Conservation (phyloP, 2,329 filamentous ascomycete species). For the Verticillium tricorpus region DNA sequence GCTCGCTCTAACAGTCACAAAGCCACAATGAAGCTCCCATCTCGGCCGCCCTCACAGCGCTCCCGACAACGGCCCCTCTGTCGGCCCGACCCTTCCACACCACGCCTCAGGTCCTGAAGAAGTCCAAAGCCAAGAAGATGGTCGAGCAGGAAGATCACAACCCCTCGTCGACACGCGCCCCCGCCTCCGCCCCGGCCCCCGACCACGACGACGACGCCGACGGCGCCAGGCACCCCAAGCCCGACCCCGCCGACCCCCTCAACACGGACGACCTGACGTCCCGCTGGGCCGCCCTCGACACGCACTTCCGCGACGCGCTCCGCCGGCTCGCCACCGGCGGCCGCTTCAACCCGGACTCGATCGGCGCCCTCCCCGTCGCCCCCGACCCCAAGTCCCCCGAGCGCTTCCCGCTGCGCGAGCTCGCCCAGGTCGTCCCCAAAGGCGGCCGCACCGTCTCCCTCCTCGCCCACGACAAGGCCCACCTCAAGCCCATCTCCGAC, state of each 20-base stretch:
- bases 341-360: slow-evolving; percentile 45
- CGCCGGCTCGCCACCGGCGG: slow-evolving; percentile 41
- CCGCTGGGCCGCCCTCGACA: slow-evolving; percentile 34
- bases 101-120: slow-evolving; percentile 27
- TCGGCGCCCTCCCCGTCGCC: slow-evolving; percentile 40
- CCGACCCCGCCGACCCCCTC: slow-evolving; percentile 39
- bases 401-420: slow-evolving; percentile 49
- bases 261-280: slow-evolving; percentile 44
- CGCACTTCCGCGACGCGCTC: slow-evolving; percentile 34
- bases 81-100: slow-evolving; percentile 23
- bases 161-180: slow-evolving; percentile 9
- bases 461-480: slow-evolving; percentile 35
- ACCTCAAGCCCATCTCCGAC: slow-evolving; percentile 51
- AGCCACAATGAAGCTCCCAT: neutral
- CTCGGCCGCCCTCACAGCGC: slow-evolving; percentile 1
- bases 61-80: slow-evolving; percentile 1
- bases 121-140: slow-evolving; percentile 25
- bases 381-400: slow-evolving; percentile 19
- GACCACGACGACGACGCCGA: slow-evolving; percentile 14
- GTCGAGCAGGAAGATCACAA: slow-evolving; percentile 11
- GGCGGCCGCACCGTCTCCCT: slow-evolving; percentile 36
- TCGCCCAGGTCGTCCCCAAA: slow-evolving; percentile 49
- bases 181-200: slow-evolving; percentile 14
- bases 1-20: neutral
- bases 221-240: slow-evolving; percentile 18